Percentiles rank a stretch among this genome's conserved stretches.
These are phyloP conservation scores for Raphanus hybrid DNA, from an alignment of 441 rosid species.

Conservation along the genomic window DNA sequence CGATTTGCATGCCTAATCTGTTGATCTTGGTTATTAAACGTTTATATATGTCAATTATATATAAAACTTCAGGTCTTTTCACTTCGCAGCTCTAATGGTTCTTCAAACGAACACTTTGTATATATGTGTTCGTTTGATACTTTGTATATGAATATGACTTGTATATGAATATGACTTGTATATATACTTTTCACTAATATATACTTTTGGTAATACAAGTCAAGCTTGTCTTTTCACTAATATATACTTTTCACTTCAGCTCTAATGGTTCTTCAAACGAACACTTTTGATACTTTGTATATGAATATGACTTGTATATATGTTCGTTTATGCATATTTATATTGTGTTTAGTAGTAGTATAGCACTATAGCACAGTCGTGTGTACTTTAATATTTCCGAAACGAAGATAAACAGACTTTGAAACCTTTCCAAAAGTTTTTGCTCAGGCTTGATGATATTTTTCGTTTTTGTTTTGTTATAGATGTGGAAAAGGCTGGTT, in stretches of 20 bases:
- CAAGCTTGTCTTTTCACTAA: too few species aligned
- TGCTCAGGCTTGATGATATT: conserved; percentile 27
- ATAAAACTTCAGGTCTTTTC: not conserved
- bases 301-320: not conserved
- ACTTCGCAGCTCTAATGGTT: not conserved
- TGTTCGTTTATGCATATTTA: not conserved
- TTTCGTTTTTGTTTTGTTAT: conserved; percentile 12
- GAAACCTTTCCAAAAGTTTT: conserved; percentile 20
- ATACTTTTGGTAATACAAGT: too few species aligned
- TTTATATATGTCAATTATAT: not conserved
- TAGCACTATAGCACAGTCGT: conserved; percentile 5
- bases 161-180: too few species aligned
- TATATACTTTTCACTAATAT: too few species aligned
- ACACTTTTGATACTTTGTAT: not conserved
- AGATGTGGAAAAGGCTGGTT: conserved; percentile 38
- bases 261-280: too few species aligned
- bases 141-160: too few species aligned
- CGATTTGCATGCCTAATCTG: not conserved
- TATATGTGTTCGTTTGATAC: too few species aligned
- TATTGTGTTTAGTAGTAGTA: not conserved
- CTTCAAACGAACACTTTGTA: too few species aligned
- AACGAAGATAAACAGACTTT: conserved; percentile 24
- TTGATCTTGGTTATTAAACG: conserved; percentile 9
- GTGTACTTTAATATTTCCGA: conserved; percentile 22
- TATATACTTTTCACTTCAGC: too few species aligned